phyloP scores from a whole-genome alignment of 306 rosid species.

The Cyclanthera cordifolia region DNA sequence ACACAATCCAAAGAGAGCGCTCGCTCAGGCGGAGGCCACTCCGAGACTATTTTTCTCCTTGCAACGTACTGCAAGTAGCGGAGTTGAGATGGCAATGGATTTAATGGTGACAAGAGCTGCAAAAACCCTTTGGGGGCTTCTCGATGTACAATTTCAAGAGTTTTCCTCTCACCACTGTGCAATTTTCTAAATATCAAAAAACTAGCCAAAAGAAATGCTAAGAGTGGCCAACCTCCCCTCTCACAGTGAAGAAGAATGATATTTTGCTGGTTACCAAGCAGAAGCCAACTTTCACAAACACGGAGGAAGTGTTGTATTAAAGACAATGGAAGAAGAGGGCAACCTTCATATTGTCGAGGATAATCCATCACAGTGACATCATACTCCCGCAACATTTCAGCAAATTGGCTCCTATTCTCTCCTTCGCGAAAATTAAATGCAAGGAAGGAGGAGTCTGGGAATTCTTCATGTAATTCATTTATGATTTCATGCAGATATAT shows the following conservation, averaged over 20 bases:
- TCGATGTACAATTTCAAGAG: slow-evolving; percentile 80
- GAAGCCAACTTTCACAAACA: slow-evolving; percentile 77
- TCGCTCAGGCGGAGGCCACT: slow-evolving; percentile 95
- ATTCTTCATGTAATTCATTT: slow-evolving; percentile 74
- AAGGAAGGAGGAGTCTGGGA: slow-evolving; percentile 79
- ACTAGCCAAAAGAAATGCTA: slow-evolving; percentile 68
- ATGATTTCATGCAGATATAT: slow-evolving; percentile 67
- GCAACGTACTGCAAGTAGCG: slow-evolving; percentile 88
- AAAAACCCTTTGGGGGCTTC: slow-evolving; percentile 91
- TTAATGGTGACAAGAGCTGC: slow-evolving; percentile 72
- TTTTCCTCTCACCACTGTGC: slow-evolving; percentile 67
- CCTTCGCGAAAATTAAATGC: slow-evolving; percentile 95
- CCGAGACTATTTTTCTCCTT: slow-evolving; percentile 66
- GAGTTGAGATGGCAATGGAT: slow-evolving; percentile 91
- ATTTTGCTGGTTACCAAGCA: slow-evolving; percentile 48
- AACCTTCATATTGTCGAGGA: slow-evolving; percentile 92
- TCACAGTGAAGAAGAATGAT: slow-evolving; percentile 80
- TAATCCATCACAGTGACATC: slow-evolving; percentile 87
- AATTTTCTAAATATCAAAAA: slow-evolving; percentile 53
- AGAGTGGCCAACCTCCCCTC: slow-evolving; percentile 95
- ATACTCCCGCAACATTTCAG: slow-evolving; percentile 48
- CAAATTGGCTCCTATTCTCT: slow-evolving; percentile 57
- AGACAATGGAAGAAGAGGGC: slow-evolving; percentile 73
- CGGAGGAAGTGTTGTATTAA: slow-evolving; percentile 86
- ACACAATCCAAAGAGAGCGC: slow-evolving; percentile 83